Evolutionary conservation across 2,329 filamentous ascomycete species (phyloP).

Genomic region (Pezicula carpinea): DNA sequence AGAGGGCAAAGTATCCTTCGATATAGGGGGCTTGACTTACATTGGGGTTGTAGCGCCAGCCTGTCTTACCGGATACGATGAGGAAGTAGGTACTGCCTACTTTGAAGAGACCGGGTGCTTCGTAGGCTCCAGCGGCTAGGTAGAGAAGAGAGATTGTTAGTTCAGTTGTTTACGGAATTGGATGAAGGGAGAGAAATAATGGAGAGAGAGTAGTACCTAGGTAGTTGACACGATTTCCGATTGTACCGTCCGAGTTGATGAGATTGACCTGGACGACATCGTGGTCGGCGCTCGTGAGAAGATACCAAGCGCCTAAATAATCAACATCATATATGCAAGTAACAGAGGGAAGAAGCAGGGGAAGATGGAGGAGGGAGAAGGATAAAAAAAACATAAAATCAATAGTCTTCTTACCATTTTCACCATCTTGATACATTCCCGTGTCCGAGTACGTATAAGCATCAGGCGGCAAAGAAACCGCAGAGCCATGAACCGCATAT

Average conservation of each 20-base stretch:
- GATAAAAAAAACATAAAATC: no score
- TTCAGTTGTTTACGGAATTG: neutral
- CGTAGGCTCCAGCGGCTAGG: constrained; percentile 29
- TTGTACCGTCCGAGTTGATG: constrained; percentile 32
- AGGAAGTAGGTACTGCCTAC: constrained; percentile 31
- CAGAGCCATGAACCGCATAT: constrained; percentile 26
- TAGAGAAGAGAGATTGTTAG: no score
- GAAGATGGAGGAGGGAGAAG: no score
- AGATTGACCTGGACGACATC: constrained; percentile 36
- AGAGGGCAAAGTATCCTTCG: no score
- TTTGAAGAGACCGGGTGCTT: constrained; percentile 32
- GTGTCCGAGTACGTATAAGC: constrained; percentile 35
- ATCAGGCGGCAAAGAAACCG: constrained; percentile 33
- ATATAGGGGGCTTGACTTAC: no score
- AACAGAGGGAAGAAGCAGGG: no score
- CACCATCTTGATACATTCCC: constrained; percentile 35
- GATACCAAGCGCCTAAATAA: constrained; percentile 30
- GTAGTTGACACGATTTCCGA: constrained; percentile 28
- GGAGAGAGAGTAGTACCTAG: no score
- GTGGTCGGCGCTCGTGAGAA: constrained; percentile 36
- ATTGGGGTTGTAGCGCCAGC: constrained; percentile 33
- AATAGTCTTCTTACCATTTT: constrained; percentile 9
- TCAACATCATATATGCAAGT: neutral
- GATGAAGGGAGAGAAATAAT: neutral
- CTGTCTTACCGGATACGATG: constrained; percentile 34